A percentile compares a stretch with the other conserved stretches of the same genome.
These are phyloP conservation scores for Silene noctiflora DNA, from an alignment of 179 eudicot genomes.

Conservation along the genomic window DNA sequence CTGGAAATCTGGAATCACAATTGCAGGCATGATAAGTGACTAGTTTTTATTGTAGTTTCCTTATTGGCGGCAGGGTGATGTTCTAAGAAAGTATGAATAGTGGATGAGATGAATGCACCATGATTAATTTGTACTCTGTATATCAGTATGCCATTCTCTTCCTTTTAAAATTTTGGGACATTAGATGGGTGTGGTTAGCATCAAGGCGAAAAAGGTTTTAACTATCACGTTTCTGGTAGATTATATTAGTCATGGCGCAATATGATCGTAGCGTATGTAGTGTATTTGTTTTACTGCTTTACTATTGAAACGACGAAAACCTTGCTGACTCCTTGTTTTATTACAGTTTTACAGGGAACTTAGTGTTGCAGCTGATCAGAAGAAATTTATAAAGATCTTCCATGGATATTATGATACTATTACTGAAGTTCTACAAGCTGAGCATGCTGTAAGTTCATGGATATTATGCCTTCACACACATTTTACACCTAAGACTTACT, in stretches of 20 bases:
- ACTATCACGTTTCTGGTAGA: background rate
- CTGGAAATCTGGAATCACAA: background rate
- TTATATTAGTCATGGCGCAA: background rate
- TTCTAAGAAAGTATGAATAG: background rate
- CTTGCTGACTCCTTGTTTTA: constrained; percentile 12
- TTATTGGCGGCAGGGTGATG: background rate
- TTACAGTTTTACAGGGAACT: constrained; percentile 79
- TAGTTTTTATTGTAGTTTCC: background rate
- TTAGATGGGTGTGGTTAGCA: background rate
- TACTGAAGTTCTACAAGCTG: constrained; percentile 71
- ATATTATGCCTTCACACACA: background rate
- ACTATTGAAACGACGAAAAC: background rate
- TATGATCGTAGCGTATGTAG: background rate
- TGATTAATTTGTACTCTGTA: background rate
- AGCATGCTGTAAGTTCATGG: constrained; percentile 72
- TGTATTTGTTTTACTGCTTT: background rate
- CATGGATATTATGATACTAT: constrained; percentile 79
- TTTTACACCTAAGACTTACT: background rate
- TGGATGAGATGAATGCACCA: background rate
- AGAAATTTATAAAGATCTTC: constrained; percentile 68
- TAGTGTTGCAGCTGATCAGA: constrained; percentile 74
- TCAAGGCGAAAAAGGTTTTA: background rate
- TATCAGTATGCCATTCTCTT: background rate
- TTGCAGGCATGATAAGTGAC: background rate
- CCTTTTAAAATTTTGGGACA: background rate